Base-by-base conservation (phyloP, 164 flowering plant genomes). In the Berberis thunbergii region DNA sequence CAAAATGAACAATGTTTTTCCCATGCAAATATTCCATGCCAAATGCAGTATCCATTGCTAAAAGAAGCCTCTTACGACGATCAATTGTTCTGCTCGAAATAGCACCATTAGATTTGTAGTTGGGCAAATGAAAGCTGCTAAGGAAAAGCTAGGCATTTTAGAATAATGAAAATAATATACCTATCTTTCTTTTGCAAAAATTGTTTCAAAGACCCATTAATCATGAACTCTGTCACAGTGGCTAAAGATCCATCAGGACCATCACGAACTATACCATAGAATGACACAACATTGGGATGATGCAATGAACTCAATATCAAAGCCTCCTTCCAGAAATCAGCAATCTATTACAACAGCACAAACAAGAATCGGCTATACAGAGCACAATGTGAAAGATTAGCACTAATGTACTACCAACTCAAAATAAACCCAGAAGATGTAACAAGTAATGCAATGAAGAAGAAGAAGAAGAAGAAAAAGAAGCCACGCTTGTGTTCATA, bases 291-390 rank as follows among this genome's bases (percentile, higher is more conserved):
- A 86, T 94, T 94, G 65, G 99, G 99, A 77, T 94, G 99, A 65
- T 94, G 99, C 74, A 91, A 71, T 3, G 97, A 89, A 76, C 97
- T 83, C 70, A 94, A 73, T 68, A 89, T 80, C 79, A 82, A 74
- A 71, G 99, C 99, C 77, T 94, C 99, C 77, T 86, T 94, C 99
- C 99, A 94, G 77, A 94, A 94, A 76, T 94, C 99, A 11, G 96
- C 93, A 72, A 94, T 94, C 99, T 94, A 63, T 54, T 43, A 45
- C 9, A 60, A 48, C 9, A 52, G 9, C 3, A 11, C 9, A 52
- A 52, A 52, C 4, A 52, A 3, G 11, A 52, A 52, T 52, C 11
- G 3, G 54, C 54, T 7, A 52, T 3, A 7, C n/a, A 7, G 49
- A 55, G 4, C 57, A 40, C 42, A 9, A 54, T 60, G 41, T 39